Base-by-base conservation (phyloP, 768 basidiomycete genomes). In the Trametes sanguinea region DNA sequence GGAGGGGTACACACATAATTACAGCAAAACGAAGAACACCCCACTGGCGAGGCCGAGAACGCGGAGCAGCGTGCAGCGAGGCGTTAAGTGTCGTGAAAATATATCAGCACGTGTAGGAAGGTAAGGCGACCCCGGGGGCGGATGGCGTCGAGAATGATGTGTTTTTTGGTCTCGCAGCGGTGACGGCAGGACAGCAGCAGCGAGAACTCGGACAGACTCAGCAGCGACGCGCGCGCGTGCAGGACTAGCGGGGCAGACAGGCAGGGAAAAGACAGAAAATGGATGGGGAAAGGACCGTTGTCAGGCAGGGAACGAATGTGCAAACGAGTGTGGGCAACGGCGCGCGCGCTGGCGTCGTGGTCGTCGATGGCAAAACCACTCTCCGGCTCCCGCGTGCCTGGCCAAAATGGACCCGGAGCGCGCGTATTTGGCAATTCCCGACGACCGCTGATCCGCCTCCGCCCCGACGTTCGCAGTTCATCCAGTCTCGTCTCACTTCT, bases 91-190 rank as follows among this genome's bases (percentile, higher is more conserved):
- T 65, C 60, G 67, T 65, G 50, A 61, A 64, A 58, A 11, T 22
- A 61, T 47, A 68, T 63, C 64, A 65, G 62, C 67, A 68, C 67
- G 67, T 65, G 67, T 60, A 45, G 56, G 66, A 61, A 67, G 63
- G 66, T 51, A 65, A 59, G 66, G 61, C 52, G 35, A 62, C 54
- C 33, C 45, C 40, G 35, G n/a, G 3, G 11, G 43, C 33, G 29
- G 53, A 55, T 47, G n/a, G 63, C 51, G 58, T 43, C 39, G 39
- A 37, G 52, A 16, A 27, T 42, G 51, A 33, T 22, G 35, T 45
- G 46, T 6, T 42, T 27, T 42, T 47, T 54, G 29, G 39, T 44
- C 50, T 50, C 56, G 39, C 46, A 46, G 22, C 22, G 22, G 22
- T 22, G 22, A 22, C 22, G 51, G 17, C 45, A 27, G 39, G 30